Conservation (phyloP, 257 asterid species). For the Rhazya stricta region DNA sequence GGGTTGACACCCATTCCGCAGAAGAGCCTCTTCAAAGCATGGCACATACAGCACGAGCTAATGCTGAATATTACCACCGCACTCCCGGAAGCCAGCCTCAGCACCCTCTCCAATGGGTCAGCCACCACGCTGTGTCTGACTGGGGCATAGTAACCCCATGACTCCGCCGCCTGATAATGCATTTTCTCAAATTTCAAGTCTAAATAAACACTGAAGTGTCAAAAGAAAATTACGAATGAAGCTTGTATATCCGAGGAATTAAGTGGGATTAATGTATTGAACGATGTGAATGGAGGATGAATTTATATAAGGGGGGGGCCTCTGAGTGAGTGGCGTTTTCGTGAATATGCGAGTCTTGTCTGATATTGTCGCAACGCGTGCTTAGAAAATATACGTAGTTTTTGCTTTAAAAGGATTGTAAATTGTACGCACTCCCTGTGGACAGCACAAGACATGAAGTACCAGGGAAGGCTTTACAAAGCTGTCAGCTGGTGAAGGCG, state of each 20-base stretch:
- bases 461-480: not conserved
- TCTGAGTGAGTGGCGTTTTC: slow-evolving; percentile 4
- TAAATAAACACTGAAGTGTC: too few relatives aligned
- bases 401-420: slow-evolving; percentile 35
- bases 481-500: slow-evolving; percentile 18
- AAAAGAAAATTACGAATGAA: not conserved
- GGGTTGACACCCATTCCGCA: slow-evolving; percentile 42
- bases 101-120: slow-evolving; percentile 37
- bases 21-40: slow-evolving; percentile 43
- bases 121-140: slow-evolving; percentile 12
- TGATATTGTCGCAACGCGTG: slow-evolving; percentile 53
- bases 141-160: slow-evolving; percentile 22
- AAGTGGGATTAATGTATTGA: not conserved
- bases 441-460: slow-evolving; percentile 33
- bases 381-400: slow-evolving; percentile 22
- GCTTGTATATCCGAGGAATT: not conserved
- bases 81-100: slow-evolving; percentile 35
- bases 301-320: slow-evolving; percentile 9
- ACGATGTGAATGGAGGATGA: slow-evolving; percentile 12
- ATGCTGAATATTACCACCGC: slow-evolving; percentile 45
- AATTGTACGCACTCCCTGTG: slow-evolving; percentile 10
- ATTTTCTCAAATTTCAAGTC: slow-evolving; percentile 12
- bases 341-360: slow-evolving; percentile 17
- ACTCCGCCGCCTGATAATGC: slow-evolving; percentile 31
- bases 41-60: slow-evolving; percentile 48